Evolutionary conservation across 495 filamentous ascomycete genomes (phyloP).

Genomic region (Immersiella caudata): DNA sequence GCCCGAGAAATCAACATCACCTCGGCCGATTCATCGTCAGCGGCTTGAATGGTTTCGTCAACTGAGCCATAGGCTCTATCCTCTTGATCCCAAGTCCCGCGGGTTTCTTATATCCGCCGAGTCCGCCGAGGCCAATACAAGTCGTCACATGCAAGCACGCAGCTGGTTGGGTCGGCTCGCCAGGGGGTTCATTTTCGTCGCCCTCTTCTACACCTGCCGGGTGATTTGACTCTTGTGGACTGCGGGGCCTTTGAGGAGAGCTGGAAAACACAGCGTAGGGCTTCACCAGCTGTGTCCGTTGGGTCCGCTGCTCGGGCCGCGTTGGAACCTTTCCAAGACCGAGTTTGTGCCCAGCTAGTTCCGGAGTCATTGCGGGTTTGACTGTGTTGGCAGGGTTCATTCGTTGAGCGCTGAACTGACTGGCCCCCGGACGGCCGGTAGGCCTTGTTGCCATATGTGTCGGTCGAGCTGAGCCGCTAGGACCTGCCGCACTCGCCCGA

Average conservation of each 20-base stretch:
- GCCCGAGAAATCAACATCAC: background rate
- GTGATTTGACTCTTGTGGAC: background rate
- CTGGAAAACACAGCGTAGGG: conserved; percentile 54
- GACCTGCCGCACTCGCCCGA: background rate
- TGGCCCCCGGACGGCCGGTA: background rate
- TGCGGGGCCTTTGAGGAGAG: conserved; percentile 40
- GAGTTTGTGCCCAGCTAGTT: conserved; percentile 43
- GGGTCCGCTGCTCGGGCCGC: conserved; percentile 15
- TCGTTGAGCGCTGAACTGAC: conserved; percentile 15
- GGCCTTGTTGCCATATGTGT: background rate
- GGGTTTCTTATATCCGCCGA: conserved; percentile 35
- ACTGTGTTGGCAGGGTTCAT: conserved; percentile 13
- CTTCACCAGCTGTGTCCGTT: conserved; percentile 23
- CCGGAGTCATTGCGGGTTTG: conserved; percentile 37
- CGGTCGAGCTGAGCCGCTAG: conserved; percentile 12
- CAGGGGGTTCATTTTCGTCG: conserved; percentile 33
- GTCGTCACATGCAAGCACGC: conserved; percentile 48
- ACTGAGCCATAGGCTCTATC: conserved; percentile 45
- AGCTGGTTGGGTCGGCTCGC: conserved; percentile 41
- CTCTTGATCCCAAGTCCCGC: conserved; percentile 34
- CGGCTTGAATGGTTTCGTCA: conserved; percentile 52
- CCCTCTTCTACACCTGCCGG: background rate
- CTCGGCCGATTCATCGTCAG: conserved; percentile 44
- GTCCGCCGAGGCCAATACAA: conserved; percentile 34
- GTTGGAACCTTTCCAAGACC: conserved; percentile 30